Evolutionary conservation across 371 early-diverging fungal genomes (phyloP).

Genomic region (Syncephalastrum racemosum): DNA sequence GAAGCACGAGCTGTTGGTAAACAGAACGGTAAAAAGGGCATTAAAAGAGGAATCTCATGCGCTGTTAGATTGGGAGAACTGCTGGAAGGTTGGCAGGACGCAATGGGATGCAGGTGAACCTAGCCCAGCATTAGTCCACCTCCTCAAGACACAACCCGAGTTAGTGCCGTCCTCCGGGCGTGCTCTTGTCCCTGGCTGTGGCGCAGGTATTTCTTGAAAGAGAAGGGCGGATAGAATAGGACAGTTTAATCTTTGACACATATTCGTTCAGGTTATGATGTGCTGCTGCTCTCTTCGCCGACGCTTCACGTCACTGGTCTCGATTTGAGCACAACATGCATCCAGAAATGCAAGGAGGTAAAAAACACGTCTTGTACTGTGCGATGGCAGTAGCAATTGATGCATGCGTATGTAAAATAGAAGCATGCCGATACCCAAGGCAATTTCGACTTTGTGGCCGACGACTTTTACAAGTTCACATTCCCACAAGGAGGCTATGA

Average conservation of each 20-base stretch:
- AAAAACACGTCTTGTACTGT: no score
- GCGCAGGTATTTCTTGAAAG: constrained; percentile 44
- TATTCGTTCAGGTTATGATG: constrained; percentile 64
- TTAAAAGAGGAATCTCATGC: no score
- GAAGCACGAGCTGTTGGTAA: no score
- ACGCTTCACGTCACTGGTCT: constrained; percentile 64
- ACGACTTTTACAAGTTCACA: constrained; percentile 74
- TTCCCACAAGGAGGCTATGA: constrained; percentile 59
- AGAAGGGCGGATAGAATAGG: neutral
- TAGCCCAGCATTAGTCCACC: constrained; percentile 65
- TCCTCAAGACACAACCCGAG: constrained; percentile 51
- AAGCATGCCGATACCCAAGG: constrained; percentile 7
- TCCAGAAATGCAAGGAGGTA: constrained; percentile 54
- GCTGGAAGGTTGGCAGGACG: constrained; percentile 55
- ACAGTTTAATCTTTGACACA: constrained; percentile 1
- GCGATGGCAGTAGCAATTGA: constrained; percentile 29
- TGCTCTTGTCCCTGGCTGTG: constrained; percentile 86
- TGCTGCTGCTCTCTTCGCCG: constrained; percentile 63
- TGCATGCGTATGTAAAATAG: constrained; percentile 16
- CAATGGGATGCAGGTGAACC: constrained; percentile 65
- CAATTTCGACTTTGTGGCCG: constrained; percentile 9
- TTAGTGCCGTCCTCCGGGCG: constrained; percentile 58
- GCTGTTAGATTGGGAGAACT: constrained; percentile 49
- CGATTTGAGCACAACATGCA: constrained; percentile 70
- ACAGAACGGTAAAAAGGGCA: no score